Evolutionary conservation across 1,284 basidiomycete species (phyloP).

Genomic region (Irpex sp.): DNA sequence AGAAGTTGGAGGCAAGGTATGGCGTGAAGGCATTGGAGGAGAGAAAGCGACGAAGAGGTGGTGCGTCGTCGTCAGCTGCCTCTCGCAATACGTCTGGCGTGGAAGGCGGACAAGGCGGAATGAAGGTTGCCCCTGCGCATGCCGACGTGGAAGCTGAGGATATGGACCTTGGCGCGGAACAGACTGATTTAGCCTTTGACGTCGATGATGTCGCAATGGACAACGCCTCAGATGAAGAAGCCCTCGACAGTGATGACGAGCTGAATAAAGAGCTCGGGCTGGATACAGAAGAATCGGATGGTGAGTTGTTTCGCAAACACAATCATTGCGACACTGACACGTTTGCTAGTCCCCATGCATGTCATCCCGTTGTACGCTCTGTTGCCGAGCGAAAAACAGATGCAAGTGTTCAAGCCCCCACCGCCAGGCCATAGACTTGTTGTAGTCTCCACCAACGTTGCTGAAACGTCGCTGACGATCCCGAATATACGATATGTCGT

Average conservation of each 20-base stretch:
- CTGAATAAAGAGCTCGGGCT: conserved; percentile 52
- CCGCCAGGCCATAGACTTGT: conserved; percentile 64
- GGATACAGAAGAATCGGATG: conserved; percentile 55
- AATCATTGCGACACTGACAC: neutral
- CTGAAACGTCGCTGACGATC: conserved; percentile 78
- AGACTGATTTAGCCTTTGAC: conserved; percentile 48
- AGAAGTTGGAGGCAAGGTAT: conserved; percentile 77
- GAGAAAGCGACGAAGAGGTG: conserved; percentile 38
- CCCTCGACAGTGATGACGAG: conserved; percentile 40
- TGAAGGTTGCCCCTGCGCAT: conserved; percentile 41
- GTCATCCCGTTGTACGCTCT: conserved; percentile 75
- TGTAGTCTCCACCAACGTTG: conserved; percentile 76
- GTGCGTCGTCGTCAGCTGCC: conserved; percentile 16
- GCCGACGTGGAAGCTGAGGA: conserved; percentile 78
- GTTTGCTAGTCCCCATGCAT: conserved; percentile 56
- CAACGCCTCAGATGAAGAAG: conserved; percentile 49
- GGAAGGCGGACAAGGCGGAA: conserved; percentile 17
- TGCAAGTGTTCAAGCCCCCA: conserved; percentile 68
- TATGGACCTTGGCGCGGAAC: conserved; percentile 61
- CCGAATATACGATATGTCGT: conserved; percentile 77
- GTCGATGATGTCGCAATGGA: conserved; percentile 47
- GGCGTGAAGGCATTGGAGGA: conserved; percentile 62
- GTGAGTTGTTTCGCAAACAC: conserved; percentile 36
- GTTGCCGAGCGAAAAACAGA: conserved; percentile 69
- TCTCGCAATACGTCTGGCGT: conserved; percentile 5